Base-by-base conservation (phyloP, 2,329 filamentous ascomycete species). In the Colletotrichum eremochloae region DNA sequence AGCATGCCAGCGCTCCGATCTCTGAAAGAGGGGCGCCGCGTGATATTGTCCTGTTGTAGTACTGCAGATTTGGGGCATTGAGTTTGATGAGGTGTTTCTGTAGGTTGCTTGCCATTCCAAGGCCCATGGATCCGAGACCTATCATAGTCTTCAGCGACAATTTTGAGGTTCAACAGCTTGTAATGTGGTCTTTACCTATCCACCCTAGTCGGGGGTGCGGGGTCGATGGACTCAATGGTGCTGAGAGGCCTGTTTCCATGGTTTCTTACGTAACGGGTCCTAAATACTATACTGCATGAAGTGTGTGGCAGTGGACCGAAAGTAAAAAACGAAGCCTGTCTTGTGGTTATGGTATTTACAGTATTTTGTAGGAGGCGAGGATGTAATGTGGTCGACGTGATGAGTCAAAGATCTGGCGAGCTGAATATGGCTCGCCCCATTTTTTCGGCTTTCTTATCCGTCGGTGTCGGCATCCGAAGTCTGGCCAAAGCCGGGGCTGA, bases 101-200 rank as follows among this genome's bases (percentile, higher is more conserved):
- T 0, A 88, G 79, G 68, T 88, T 88, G 8, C 77, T 78, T 1
- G 86, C 84, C 86, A 88, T 88, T 1, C 77, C 79, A 0, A 82
- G 77, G 1, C 86, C 86, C 86, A 88, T 88, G 0, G 85, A 88
- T 1, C 86, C 86, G 0, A 88, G 81, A 5, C 86, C 86, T 76
- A 14, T 14, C 2, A 29, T 0, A 9, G 2, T 29, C 7, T 14
- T 69, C 24, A 29, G 60, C 8, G 38, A 20, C 5, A 24, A 20
- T 14, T 3, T 11, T 1, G 15, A n/a, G 33, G 1, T 8, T 42
- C 8, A 6, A 63, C 9, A 6, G 12, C 15, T 31, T 14, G 36
- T 9, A 24, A 24, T 11, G 11, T 48, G 20, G 3, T 15, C 3
- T 38, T 24, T 56, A 68, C 72, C 72, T 29, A 74, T 74, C 72